Evolutionary conservation across 1,139 yeast genomes (phyloP).

Genomic region (Ogataea hybrid): DNA sequence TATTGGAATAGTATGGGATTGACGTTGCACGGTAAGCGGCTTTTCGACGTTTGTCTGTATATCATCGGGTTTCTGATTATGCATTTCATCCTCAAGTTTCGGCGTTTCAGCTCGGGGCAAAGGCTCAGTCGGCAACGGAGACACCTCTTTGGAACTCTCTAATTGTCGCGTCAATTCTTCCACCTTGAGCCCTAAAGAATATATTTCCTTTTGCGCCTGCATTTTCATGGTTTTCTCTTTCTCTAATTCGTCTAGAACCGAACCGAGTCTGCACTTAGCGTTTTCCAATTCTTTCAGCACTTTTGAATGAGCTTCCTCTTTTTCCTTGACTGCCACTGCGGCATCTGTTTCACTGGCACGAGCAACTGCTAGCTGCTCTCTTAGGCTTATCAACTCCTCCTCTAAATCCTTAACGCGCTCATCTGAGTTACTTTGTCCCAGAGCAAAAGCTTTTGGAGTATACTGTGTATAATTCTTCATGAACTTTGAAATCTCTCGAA

Average conservation of each 20-base stretch:
- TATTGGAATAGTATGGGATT: too few relatives aligned
- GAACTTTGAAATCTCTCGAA: slow-evolving; percentile 29
- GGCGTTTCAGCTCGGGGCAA: neutral
- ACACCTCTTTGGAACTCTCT: neutral
- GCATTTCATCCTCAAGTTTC: too few relatives aligned
- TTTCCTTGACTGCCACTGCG: slow-evolving; percentile 6
- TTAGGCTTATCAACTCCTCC: slow-evolving; percentile 18
- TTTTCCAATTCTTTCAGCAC: slow-evolving; percentile 9
- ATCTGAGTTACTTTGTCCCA: neutral
- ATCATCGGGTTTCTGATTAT: too few relatives aligned
- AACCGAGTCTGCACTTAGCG: slow-evolving; percentile 1
- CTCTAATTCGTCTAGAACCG: slow-evolving; percentile 6
- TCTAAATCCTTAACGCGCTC: slow-evolving; percentile 25
- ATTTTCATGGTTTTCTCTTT: neutral
- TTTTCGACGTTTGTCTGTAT: too few relatives aligned
- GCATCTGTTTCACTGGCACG: slow-evolving; percentile 18
- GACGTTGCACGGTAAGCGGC: too few relatives aligned
- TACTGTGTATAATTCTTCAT: slow-evolving; percentile 33
- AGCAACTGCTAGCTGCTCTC: slow-evolving; percentile 22
- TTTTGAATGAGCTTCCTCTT: neutral
- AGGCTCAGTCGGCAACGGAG: neutral
- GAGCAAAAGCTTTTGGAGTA: slow-evolving; percentile 7
- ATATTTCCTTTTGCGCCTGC: slow-evolving; percentile 3
- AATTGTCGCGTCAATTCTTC: slow-evolving; percentile 5
- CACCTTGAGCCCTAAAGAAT: neutral